Base-by-base conservation (phyloP, 2,329 filamentous ascomycete genomes). In the Pseudogymnoascus sp. region DNA sequence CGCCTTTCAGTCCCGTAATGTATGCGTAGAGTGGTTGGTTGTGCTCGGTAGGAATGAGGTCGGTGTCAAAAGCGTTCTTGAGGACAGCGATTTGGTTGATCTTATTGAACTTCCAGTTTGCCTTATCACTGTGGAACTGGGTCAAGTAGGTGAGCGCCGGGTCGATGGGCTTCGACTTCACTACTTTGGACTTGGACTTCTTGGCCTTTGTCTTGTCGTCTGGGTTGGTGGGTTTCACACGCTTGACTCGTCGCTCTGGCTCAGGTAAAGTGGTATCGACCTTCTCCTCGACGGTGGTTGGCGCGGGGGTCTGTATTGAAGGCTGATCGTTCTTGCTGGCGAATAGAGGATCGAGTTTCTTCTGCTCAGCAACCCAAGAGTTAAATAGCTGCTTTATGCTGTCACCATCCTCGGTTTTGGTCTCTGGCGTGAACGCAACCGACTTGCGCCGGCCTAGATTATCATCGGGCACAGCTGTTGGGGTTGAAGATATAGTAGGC, bases 81-180 rank as follows among this genome's bases (percentile, higher is more conserved):
- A 96, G 82, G 10, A 96, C 78, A 66, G 89, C 83, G 59, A 86
- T 89, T 73, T 96, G 92, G 70, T 90, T 84, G 67, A 90, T 92
- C 76, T 96, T 96, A 77, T 95, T 95, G 77, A 96, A 97, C 73
- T 96, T 96, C 92, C 92, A 97, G 66, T 78, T 78, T 8, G 80
- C 76, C 61, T 84, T 84, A 62, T 84, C 80, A 60, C 80, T 80
- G 73, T 89, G 79, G 79, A 91, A 96, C 70, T 86, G 83, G 52
- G 79, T 79, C 45, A 96, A 81, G 71, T 96, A 96, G 59, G 82
- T 79, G 13, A 95, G 78, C 61, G 90, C 86, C 12, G 85, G 81
- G 52, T 82, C 79, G 60, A 85, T 74, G 57, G 73, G 68, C 35
- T 57, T 57, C 33, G 55, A 38, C 58, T 67, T 69, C 18, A 64